Conservation (phyloP, 2,329 filamentous ascomycete species). For the Penicillium sp. region DNA sequence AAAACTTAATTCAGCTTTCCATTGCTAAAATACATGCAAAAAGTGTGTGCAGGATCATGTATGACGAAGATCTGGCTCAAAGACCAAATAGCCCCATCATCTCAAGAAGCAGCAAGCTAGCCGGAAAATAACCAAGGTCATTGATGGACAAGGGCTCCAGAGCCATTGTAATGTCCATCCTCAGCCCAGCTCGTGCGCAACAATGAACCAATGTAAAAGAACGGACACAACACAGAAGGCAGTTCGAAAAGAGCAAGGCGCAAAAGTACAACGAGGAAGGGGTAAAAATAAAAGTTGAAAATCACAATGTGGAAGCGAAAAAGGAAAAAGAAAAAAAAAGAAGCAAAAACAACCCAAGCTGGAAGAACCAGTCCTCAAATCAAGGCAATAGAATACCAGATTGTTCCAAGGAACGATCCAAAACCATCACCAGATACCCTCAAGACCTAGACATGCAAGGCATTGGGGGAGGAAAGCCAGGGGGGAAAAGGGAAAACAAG, state of each 20-base stretch:
- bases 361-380: not conserved
- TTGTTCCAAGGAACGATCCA: constrained; percentile 1
- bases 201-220: not conserved
- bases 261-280: constrained; percentile 14
- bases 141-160: not conserved
- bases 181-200: not conserved
- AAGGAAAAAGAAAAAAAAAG: not conserved
- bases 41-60: constrained; percentile 10
- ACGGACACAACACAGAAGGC: constrained; percentile 4
- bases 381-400: constrained; percentile 1
- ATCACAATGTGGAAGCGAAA: constrained; percentile 16
- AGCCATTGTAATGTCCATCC: not conserved
- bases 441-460: not conserved
- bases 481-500: not conserved
- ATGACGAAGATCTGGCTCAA: constrained; percentile 1
- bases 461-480: not conserved
- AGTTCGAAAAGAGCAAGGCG: constrained; percentile 7
- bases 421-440: not conserved
- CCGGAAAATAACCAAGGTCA: not conserved
- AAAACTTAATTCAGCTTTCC: constrained; percentile 12
- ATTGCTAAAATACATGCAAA: constrained; percentile 22
- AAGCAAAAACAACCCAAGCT: not conserved
- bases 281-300: constrained; percentile 12
- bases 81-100: not conserved
- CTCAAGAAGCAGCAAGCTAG: not conserved